Conservation (phyloP, 177 flowering plant species). For the Vitis hybrid region DNA sequence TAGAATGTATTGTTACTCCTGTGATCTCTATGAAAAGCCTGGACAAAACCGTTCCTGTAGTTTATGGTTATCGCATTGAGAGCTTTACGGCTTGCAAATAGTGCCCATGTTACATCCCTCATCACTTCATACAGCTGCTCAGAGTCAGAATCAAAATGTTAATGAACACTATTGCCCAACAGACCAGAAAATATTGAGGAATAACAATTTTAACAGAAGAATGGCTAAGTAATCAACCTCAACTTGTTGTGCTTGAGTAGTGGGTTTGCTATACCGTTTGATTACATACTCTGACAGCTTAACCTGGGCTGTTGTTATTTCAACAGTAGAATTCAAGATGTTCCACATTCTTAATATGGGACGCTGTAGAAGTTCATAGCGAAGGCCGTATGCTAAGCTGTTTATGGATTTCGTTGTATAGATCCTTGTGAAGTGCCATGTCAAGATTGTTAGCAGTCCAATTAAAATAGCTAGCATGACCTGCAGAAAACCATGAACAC, state of each 20-base stretch:
- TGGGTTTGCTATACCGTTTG: constrained; percentile 51
- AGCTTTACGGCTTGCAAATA: constrained; percentile 84
- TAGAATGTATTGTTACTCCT: constrained; percentile 80
- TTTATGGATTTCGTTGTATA: constrained; percentile 77
- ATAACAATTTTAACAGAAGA: not conserved
- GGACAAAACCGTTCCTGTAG: constrained; percentile 89
- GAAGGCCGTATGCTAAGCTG: constrained; percentile 80
- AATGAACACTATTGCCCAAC: not conserved
- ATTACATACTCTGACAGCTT: constrained; percentile 89
- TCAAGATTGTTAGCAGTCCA: constrained; percentile 81
- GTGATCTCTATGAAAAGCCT: constrained; percentile 94
- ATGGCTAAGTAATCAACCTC: constrained; percentile 50
- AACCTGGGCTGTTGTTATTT: constrained; percentile 86
- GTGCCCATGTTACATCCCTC: constrained; percentile 89
- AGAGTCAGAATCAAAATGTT: constrained; percentile 9
- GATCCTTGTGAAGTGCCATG: constrained; percentile 90
- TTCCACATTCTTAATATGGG: constrained; percentile 95
- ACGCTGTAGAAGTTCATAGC: constrained; percentile 88
- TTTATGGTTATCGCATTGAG: constrained; percentile 86
- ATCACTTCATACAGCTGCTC: constrained; percentile 76
- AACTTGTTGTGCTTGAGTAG: constrained; percentile 58
- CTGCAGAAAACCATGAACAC: constrained; percentile 46
- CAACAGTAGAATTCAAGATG: constrained; percentile 83
- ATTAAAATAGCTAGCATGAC: constrained; percentile 94
- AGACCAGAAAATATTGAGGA: not conserved